Percentiles rank a stretch among this genome's conserved stretches.
Evolutionary conservation across 2,329 filamentous ascomycete species (phyloP).

Genomic region (Erysiphe pulchra): DNA sequence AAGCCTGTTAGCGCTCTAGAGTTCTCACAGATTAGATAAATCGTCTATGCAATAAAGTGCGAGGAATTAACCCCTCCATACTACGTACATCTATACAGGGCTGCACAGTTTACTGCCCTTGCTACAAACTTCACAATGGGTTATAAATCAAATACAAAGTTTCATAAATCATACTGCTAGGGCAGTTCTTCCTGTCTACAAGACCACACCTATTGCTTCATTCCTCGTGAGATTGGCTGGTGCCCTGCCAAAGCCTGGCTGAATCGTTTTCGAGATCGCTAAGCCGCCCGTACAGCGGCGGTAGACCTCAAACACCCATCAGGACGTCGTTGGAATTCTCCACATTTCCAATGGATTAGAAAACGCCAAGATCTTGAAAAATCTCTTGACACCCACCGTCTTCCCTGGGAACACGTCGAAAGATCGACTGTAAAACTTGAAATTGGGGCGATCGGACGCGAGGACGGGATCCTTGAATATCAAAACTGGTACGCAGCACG

Average conservation of each 20-base stretch:
- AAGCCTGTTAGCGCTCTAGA: too few species aligned
- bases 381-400: neutral
- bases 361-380: neutral
- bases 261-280: neutral
- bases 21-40: too few species aligned
- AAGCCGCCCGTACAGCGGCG: neutral
- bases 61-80: too few species aligned
- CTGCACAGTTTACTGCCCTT: too few species aligned
- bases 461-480: too few species aligned
- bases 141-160: neutral
- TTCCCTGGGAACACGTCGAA: neutral
- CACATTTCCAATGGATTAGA: neutral
- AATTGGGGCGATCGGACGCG: neutral
- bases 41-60: too few species aligned
- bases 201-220: neutral
- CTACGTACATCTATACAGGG: too few species aligned
- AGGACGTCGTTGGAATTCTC: neutral
- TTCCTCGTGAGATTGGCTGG: neutral
- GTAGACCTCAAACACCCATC: neutral
- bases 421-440: neutral
- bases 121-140: neutral
- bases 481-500: neutral
- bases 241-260: neutral
- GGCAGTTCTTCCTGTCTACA: neutral
- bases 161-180: neutral